Base-by-base conservation (phyloP, 176 grass and related monocot genomes). In the Bromus sterilis region DNA sequence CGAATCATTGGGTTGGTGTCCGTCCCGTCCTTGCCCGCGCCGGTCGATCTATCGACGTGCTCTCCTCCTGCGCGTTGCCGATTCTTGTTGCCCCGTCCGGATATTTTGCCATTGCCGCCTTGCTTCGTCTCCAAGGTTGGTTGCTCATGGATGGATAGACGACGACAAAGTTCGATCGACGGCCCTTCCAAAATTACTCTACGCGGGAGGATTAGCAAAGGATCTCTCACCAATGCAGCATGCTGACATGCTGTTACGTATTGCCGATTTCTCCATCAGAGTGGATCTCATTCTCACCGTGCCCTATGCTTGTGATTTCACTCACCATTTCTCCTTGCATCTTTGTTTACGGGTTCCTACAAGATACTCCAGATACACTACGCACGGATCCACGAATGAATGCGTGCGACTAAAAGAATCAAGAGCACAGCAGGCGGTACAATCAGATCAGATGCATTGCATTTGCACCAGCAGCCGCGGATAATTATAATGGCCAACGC, bases 381-480 rank as follows among this genome's bases (percentile, higher is more conserved):
- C 41, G 26, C 69, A 16, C 41, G 11, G 67, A 86, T 80, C 75
- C 20, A 61, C 42, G 14, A 32, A 70, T 69, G 39, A 59, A 85
- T 63, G 87, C 77, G 55, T 77, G 82, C 53, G 11, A 71, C 55
- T 77, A 64, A 81, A 89, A 21, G 81, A 20, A 51, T 51, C 37
- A 80, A 89, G 68, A 37, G 39, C 81, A 75, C n/a, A 68, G 44
- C 70, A 64, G 28, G 58, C 23, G 34, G 59, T 48, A 80, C 82
- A 77, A 33, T 77, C 71, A 81, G 82, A 33, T 77, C 71, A 81
- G 82, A 77, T 77, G 41, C 87, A 81, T 11, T 35, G 80, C 21
- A 77, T 77, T 11, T 35, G 80, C 21, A 77, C 82, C 39, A 44
- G 67, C 28, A n/a, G 39, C 66, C 18, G 20, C 20, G n/a, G n/a